Percentiles rank a stretch among this genome's conserved stretches.
Evolutionary conservation across 192 early-diverging fungal genomes (phyloP).

Genomic region (Backusella morwellensis): DNA sequence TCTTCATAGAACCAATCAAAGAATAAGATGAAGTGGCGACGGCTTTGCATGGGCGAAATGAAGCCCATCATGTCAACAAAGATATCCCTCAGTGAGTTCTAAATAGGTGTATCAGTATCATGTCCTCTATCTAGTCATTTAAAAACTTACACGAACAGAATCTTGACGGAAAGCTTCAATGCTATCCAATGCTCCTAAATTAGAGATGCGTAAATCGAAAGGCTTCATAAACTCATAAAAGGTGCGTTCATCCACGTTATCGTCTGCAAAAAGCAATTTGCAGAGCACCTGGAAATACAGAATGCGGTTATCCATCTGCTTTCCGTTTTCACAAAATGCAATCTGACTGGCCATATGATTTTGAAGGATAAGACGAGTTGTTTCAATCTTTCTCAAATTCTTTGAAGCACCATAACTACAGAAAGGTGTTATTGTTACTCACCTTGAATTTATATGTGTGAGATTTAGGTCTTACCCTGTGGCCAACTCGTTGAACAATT

Average conservation of each 20-base stretch:
- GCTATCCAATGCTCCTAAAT: conserved; percentile 51
- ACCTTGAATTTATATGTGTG: not conserved
- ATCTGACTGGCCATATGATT: conserved; percentile 76
- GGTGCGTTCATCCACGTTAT: conserved; percentile 48
- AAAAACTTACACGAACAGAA: conserved; percentile 39
- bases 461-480: conserved; percentile 42
- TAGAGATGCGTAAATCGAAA: conserved; percentile 54
- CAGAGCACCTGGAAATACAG: conserved; percentile 79
- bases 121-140: not conserved
- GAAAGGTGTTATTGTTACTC: not conserved
- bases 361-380: conserved; percentile 59
- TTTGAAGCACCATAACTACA: conserved; percentile 71
- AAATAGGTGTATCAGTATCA: conserved; percentile 2
- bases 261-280: conserved; percentile 71
- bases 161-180: conserved; percentile 54
- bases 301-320: conserved; percentile 61
- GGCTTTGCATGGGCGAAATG: conserved; percentile 58
- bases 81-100: conserved; percentile 53
- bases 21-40: conserved; percentile 63
- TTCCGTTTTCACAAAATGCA: conserved; percentile 61
- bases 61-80: conserved; percentile 82
- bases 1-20: conserved; percentile 87
- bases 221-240: conserved; percentile 76
- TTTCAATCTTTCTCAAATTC: conserved; percentile 75
- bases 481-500: conserved; percentile 75